phyloP scores from a whole-genome alignment of 495 filamentous ascomycete genomes.

The Annulohypoxylon moriforme region DNA sequence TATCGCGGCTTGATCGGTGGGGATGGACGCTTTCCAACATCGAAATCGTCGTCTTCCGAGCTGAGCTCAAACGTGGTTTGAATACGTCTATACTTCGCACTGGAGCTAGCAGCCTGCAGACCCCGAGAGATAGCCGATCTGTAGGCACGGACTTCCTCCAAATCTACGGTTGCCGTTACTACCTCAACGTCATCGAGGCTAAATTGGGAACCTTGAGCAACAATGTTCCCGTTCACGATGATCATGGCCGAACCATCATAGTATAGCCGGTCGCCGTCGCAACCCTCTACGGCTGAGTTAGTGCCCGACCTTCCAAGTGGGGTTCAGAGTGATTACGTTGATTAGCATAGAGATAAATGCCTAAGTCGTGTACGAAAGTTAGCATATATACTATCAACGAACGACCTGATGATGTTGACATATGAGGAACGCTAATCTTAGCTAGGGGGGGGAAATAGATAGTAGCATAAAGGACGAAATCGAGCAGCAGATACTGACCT shows the following conservation, averaged over 20 bases:
- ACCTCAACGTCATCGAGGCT: conserved; percentile 82
- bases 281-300: conserved; percentile 62
- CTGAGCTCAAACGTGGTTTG: conserved; percentile 54
- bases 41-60: conserved; percentile 51
- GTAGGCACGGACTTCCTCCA: conserved; percentile 74
- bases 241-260: conserved; percentile 77
- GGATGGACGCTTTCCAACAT: conserved; percentile 47
- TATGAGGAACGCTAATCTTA: background rate
- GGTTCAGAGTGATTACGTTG: conserved; percentile 19
- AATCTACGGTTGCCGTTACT: conserved; percentile 77
- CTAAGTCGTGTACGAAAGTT: conserved; percentile 39
- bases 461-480: background rate
- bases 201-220: conserved; percentile 78
- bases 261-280: conserved; percentile 39
- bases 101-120: conserved; percentile 60
- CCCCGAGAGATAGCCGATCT: conserved; percentile 64
- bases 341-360: conserved; percentile 55
- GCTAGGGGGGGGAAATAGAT: no score
- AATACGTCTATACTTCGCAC: conserved; percentile 52
- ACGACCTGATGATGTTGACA: background rate
- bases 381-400: background rate
- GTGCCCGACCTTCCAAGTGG: background rate
- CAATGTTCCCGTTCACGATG: conserved; percentile 74
- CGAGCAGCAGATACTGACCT: conserved; percentile 63
- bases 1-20: conserved; percentile 56